Base-by-base conservation (phyloP, 2,329 filamentous ascomycete genomes). In the Phyllosticta paracitricarpa region DNA sequence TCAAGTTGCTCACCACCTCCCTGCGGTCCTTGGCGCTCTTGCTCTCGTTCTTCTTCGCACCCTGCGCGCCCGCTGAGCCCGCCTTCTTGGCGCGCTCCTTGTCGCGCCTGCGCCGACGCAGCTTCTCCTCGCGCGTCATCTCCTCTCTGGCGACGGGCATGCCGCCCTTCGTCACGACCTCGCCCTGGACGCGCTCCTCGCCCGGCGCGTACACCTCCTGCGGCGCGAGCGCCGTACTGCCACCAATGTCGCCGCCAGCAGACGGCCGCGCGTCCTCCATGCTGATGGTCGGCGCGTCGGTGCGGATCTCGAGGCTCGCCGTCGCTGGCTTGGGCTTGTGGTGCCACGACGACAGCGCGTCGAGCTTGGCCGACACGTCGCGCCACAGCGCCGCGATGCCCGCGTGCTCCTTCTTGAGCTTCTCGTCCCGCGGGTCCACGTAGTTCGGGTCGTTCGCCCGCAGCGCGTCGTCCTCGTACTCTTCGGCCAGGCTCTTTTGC, bases 181-280 rank as follows among this genome's bases (percentile, higher is more conserved):
- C 91, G 58, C 86, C 85, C 67, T 82, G 81, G 65, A 81, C 82
- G 63, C 79, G 84, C 64, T 84, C 82, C 68, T 88, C 85, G 64
- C 86, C 85, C n/a, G 90, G 85, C 68, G 85, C 86, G 79, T 97
- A 99, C 26, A 99, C 82, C 75, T 99, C 94, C 71, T 97, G 94
- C 2, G 94, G 94, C 54, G 94, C 94, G 63, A 99, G 83, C 79
- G 88, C 88, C 69, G 87, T 89, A 33, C 73, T 74, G 26, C 84
- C 84, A 14, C 81, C 80, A 62, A 91, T 84, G 52, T 88, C 89
- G 69, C 87, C 86, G 53, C 89, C 89, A 0, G 88, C 90, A 17
- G 88, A 87, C 7, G 94, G 93, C 68, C 96, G 88, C 1, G 91
- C 93, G 71, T 99, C 94, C 78, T 99, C 94, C 89, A 97, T 96